phyloP scores from a whole-genome alignment of 257 asterid genomes.

The Salvia hispanica region DNA sequence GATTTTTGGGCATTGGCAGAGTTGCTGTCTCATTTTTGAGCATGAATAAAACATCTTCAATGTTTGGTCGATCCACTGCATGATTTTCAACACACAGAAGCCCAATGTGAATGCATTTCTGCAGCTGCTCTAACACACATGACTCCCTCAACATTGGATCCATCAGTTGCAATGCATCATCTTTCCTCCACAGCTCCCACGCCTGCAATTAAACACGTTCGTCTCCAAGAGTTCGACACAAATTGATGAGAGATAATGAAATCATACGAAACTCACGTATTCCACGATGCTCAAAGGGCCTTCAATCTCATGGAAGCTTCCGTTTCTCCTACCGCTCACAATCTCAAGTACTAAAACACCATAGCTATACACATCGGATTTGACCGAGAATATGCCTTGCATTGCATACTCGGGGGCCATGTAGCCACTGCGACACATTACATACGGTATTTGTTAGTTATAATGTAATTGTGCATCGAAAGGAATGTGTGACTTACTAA shows the following conservation, averaged over 20 bases:
- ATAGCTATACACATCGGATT: slow-evolving; percentile 67
- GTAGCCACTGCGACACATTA: slow-evolving; percentile 42
- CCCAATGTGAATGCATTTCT: slow-evolving; percentile 52
- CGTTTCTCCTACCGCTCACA: slow-evolving; percentile 56
- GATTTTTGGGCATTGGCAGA: slow-evolving; percentile 44
- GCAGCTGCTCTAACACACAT: slow-evolving; percentile 35
- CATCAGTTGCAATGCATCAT: slow-evolving; percentile 39
- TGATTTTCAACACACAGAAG: slow-evolving; percentile 61
- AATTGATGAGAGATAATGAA: neutral
- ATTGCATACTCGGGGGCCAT: slow-evolving; percentile 75
- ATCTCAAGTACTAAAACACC: slow-evolving; percentile 60
- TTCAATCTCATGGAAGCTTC: slow-evolving; percentile 44
- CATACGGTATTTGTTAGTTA: too few relatives aligned
- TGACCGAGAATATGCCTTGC: slow-evolving; percentile 61
- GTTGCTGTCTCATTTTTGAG: slow-evolving; percentile 37
- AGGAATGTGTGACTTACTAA: slow-evolving; percentile 40
- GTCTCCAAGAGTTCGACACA: neutral
- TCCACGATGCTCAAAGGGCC: slow-evolving; percentile 59
- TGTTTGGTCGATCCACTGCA: slow-evolving; percentile 53
- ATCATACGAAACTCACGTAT: slow-evolving; percentile 43
- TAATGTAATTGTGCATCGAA: too few relatives aligned
- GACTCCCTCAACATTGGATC: slow-evolving; percentile 46
- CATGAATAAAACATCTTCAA: slow-evolving; percentile 50
- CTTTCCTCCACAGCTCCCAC: slow-evolving; percentile 61
- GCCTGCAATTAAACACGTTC: slow-evolving; percentile 39